These are phyloP conservation scores for Diaporthe humulicola DNA, from an alignment of 2,329 filamentous ascomycete species.

Conservation along the genomic window DNA sequence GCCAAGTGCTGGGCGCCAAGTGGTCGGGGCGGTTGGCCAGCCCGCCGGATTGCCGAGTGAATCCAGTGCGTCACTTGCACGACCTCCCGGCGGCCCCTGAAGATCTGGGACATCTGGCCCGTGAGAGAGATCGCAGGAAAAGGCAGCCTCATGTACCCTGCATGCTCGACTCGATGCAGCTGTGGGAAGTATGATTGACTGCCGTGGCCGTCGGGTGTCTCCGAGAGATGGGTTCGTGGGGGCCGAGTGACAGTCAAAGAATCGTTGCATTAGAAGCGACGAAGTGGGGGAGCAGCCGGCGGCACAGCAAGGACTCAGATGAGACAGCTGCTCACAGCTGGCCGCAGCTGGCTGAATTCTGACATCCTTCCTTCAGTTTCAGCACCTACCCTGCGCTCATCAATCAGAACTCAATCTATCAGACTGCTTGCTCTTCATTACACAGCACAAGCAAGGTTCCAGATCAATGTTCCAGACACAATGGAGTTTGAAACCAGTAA, in stretches of 20 bases:
- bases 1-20: slow-evolving; percentile 38
- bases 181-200: neutral
- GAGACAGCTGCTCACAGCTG: neutral
- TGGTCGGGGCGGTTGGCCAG: slow-evolving; percentile 17
- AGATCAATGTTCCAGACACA: no score
- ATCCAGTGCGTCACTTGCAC: slow-evolving; percentile 26
- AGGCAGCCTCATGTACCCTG: neutral
- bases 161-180: neutral
- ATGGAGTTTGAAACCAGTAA: no score
- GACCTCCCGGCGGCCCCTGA: slow-evolving; percentile 20
- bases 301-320: rapidly evolving
- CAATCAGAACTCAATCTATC: no score
- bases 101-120: neutral
- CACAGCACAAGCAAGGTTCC: no score
- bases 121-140: neutral
- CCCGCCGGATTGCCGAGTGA: slow-evolving; percentile 26
- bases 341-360: neutral
- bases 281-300: neutral
- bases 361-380: neutral
- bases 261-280: neutral
- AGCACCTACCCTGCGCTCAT: no score
- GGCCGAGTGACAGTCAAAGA: neutral
- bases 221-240: neutral
- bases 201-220: neutral
- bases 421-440: no score